Base-by-base conservation (phyloP, 2,329 filamentous ascomycete genomes). In the Zasmidium citrigriseum region DNA sequence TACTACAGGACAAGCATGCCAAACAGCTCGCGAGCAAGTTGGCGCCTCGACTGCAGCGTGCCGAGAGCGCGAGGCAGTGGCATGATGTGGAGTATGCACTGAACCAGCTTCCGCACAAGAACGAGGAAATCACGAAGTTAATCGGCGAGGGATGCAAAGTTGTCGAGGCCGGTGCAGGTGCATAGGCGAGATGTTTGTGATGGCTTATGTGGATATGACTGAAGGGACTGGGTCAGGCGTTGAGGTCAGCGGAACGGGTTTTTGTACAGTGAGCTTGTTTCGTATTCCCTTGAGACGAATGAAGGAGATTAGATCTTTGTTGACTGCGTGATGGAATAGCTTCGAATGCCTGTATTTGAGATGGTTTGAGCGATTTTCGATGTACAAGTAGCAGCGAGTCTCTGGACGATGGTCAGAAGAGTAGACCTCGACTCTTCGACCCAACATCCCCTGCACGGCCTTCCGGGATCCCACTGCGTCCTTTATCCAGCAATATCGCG, bases 11-110 rank as follows among this genome's bases (percentile, higher is more conserved):
- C 76, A 97, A 97, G 79, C 95, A 99, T 71, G 93, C 95, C 51
- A 95, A 92, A 69, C 93, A 99, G 73, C 83, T 99, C 24, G 88
- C 95, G 0, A 89, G 93, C 62, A 99, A 99, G 76, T 82, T 99
- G 61, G 93, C 95, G 1, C 92, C 93, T 4, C 85, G 95, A 64
- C 82, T 99, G 46, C 82, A 84, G 1, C 84, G 93, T 48, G 97
- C 93, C 70, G 93, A 97, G 72, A 96, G 84, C 49, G 93, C 99
- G 77, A 83, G 93, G 63, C 93, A 98, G 73, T 99, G 95, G 95
- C 96, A 93, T 72, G 95, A 99, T 76, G 93, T 98, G 46, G 91
- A 93, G 0, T 99, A 92, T 78, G 93, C 93, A 2, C 78, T 99
- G 59, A 91, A 91, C 2, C 77, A 97, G 59, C 77, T 99, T 57